Evolutionary conservation across 1,139 yeast species (phyloP).

Genomic region (Komagataea norvegica): DNA sequence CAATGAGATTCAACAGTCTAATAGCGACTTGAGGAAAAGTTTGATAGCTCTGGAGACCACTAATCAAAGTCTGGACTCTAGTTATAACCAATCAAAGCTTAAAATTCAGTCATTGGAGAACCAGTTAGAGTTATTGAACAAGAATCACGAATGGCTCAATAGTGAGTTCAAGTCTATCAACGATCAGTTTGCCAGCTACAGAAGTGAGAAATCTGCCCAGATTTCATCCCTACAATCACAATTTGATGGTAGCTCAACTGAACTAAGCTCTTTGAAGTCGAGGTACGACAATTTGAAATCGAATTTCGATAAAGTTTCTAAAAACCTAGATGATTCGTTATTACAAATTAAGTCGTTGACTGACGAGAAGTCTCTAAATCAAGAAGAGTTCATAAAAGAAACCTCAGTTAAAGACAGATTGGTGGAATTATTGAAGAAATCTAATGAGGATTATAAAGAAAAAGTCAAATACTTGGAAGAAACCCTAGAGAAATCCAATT

Average conservation of each 20-base stretch:
- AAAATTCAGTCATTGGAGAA: conserved; percentile 36
- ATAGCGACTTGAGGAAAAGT: conserved; percentile 40
- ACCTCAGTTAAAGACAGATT: conserved; percentile 60
- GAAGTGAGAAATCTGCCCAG: conserved; percentile 36
- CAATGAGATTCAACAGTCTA: conserved; percentile 44
- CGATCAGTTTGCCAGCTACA: conserved; percentile 33
- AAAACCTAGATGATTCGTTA: conserved; percentile 36
- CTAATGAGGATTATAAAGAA: conserved; percentile 40
- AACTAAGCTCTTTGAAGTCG: conserved; percentile 34
- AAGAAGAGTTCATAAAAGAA: conserved; percentile 57
- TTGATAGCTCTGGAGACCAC: conserved; percentile 37
- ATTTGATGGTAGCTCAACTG: conserved; percentile 32
- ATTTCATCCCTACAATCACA: conserved; percentile 33
- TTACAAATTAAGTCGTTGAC: conserved; percentile 43
- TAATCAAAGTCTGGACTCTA: conserved; percentile 32
- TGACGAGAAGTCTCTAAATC: conserved; percentile 41
- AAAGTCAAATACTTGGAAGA: conserved; percentile 47
- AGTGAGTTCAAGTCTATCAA: conserved; percentile 32
- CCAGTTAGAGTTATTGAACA: conserved; percentile 33
- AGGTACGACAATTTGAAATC: conserved; percentile 27
- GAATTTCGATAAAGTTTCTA: conserved; percentile 34
- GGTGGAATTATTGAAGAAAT: conserved; percentile 52
- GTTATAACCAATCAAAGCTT: conserved; percentile 32
- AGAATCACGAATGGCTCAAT: conserved; percentile 36
- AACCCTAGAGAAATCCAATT: conserved; percentile 39